Percentiles rank a stretch among this genome's conserved stretches.
These are phyloP conservation scores for Globisporangium solare DNA, from an alignment of 352 stramenopile genomes.

Conservation along the genomic window DNA sequence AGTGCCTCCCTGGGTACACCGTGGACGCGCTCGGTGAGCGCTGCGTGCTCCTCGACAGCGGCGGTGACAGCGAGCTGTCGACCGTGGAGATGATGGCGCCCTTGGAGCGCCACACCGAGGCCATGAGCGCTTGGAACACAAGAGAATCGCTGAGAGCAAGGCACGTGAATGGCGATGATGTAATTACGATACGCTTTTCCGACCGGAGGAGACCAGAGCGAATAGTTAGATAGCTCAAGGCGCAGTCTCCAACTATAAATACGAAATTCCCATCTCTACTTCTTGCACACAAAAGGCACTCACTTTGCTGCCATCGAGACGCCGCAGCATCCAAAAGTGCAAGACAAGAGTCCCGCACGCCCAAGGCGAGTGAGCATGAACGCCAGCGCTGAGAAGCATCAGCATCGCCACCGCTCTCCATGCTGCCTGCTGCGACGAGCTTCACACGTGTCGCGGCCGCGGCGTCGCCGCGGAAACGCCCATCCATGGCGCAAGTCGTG, in stretches of 20 bases:
- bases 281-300: too few relatives aligned
- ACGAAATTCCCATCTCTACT: neutral
- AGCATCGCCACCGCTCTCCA: neutral
- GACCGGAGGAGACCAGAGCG: too few relatives aligned
- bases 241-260: neutral
- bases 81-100: neutral
- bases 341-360: too few relatives aligned
- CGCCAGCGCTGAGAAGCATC: too few relatives aligned
- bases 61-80: neutral
- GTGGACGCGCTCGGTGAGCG: slow-evolving; percentile 17
- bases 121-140: slow-evolving; percentile 3
- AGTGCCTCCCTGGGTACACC: slow-evolving; percentile 38
- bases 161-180: too few relatives aligned
- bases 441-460: neutral
- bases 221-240: neutral
- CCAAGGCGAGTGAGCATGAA: too few relatives aligned
- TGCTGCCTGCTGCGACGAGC: neutral
- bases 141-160: neutral
- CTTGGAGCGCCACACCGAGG: slow-evolving; percentile 1
- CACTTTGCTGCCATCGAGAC: too few relatives aligned
- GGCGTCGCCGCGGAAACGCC: too few relatives aligned
- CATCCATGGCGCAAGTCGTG: neutral
- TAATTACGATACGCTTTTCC: too few relatives aligned
- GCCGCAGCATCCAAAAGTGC: too few relatives aligned
- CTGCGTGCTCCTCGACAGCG: slow-evolving; percentile 25